Conservation (phyloP, 2,329 filamentous ascomycete species). For the Pseudogymnoascus sp. region DNA sequence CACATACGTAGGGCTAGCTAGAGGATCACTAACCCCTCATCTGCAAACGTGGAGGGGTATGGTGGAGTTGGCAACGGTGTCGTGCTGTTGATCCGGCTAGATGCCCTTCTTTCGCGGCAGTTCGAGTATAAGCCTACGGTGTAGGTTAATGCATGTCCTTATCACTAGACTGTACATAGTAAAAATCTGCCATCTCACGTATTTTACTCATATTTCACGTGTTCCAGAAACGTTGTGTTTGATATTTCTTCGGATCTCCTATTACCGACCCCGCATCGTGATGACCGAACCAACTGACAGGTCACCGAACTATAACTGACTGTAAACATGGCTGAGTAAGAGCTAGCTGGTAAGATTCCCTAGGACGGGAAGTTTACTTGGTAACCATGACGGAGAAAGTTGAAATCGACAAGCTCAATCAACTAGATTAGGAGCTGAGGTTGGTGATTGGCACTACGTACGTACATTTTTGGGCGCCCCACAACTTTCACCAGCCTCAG, state of each 20-base stretch:
- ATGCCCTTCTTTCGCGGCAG: neutral
- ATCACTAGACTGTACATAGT: neutral
- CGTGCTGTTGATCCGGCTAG: neutral
- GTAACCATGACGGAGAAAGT: neutral
- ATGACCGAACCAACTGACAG: neutral
- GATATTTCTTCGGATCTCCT: neutral
- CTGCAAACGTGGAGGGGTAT: neutral
- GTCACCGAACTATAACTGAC: neutral
- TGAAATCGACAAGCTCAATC: neutral
- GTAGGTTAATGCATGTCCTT: neutral
- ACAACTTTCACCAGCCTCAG: neutral
- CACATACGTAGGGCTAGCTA: neutral
- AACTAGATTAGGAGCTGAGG: neutral
- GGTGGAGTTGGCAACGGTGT: neutral
- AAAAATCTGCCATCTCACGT: neutral
- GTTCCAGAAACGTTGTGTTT: neutral
- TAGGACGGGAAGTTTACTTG: neutral
- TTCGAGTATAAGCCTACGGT: neutral
- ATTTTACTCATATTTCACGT: neutral
- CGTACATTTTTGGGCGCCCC: neutral
- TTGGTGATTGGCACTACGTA: neutral
- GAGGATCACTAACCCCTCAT: neutral
- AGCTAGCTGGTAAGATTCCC: neutral
- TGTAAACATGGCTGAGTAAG: neutral
- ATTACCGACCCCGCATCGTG: neutral